A percentile compares a stretch with the other conserved stretches of the same genome.
Evolutionary conservation across 73 alveolate genomes (phyloP).

Genomic region (Tetrahymena borealis): DNA sequence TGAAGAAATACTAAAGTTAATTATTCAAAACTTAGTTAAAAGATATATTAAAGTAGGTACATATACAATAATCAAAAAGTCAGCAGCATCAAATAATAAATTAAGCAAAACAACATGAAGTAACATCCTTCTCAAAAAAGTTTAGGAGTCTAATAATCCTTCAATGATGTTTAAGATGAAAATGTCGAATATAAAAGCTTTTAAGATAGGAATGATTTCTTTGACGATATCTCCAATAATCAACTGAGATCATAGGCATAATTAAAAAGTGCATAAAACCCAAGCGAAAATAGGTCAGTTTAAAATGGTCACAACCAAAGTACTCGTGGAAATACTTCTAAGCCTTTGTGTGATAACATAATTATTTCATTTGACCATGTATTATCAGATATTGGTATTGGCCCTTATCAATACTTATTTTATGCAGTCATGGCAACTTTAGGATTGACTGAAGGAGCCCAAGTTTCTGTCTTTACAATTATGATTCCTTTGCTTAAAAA

Average conservation of each 20-base stretch:
- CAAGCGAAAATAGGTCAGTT: background rate
- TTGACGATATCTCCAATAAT: background rate
- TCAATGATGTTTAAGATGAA: background rate
- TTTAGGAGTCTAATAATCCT: background rate
- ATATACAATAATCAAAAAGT: too few species aligned
- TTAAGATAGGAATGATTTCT: background rate
- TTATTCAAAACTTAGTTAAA: too few species aligned
- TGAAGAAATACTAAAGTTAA: too few species aligned
- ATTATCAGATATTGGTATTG: constrained; percentile 19
- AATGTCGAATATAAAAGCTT: background rate
- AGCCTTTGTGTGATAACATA: background rate
- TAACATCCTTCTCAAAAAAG: background rate
- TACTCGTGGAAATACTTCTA: background rate
- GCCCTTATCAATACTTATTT: constrained; percentile 18
- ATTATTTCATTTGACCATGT: constrained; percentile 27
- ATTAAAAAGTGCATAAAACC: background rate
- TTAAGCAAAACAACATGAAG: too few species aligned
- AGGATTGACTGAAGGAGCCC: constrained; percentile 41
- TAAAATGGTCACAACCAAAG: background rate
- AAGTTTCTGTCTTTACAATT: constrained; percentile 30
- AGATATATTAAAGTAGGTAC: too few species aligned
- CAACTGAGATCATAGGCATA: background rate
- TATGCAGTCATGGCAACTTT: constrained; percentile 32
- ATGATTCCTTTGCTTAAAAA: constrained; percentile 40
- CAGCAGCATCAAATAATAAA: too few species aligned